Evolutionary conservation across 305 asterid genomes (phyloP), one percentile per base, ranked within the genome.

Genomic region (Petunia hybrid): DNA sequence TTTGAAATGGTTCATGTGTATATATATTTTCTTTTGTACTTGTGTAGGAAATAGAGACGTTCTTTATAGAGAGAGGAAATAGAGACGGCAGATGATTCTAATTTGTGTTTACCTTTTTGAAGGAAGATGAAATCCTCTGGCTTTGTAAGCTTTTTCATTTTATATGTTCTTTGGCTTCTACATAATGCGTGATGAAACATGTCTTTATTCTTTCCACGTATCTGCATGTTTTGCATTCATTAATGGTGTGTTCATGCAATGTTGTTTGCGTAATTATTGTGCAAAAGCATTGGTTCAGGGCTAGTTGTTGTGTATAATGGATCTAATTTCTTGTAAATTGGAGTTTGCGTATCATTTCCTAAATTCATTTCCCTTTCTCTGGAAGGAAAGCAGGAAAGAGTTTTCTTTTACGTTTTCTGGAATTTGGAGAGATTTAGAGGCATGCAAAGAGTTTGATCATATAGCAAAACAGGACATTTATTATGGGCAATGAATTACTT

Each of bases 221-320:
- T 73, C 55, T 73, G 78, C 48, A 51, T 51, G 63, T 51, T 12
- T 31, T 22, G 41, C 41, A 46, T 70, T 70, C 5, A 22, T 70
- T 12, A 45, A 45, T 45, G 36, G 1, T 71, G 46, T 46, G 62
- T 48, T 48, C 78, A 73, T 73, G 63, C 48, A 73, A 51, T 73
- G 78, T 51, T 73, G 48, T 36, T 73, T 73, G 63, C 13, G 13
- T 73, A 10, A 0, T 40, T 66, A 40, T 40, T 40, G 73, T 66
- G 51, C 14, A 22, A 40, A 64, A 6, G 22, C 46, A 38, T 64
- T 64, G 46, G 13, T 64, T 8, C 5, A n/a, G 42, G 45, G 40
- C 16, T 5, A 65, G 22, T 65, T 65, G 71, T 65, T 39, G 71
- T 39, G 10, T 13, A 39, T 39, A 7, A 40, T 66, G 53, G 13